Base-by-base conservation (phyloP, 2,329 filamentous ascomycete genomes). In the Exophiala sideris region DNA sequence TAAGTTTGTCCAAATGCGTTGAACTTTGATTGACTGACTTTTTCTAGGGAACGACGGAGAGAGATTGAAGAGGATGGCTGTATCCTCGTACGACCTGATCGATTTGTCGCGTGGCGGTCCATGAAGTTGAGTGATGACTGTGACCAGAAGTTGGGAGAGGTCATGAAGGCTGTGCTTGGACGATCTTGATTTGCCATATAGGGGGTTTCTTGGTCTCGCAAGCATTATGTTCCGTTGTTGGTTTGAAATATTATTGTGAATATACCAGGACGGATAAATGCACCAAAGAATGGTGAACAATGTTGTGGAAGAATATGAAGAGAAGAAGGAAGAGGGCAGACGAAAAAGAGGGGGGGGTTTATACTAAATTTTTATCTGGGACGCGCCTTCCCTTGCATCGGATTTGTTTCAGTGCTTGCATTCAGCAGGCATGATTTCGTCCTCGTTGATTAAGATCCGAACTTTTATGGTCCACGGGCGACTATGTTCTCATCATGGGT, bases 51-150 rank as follows among this genome's bases (percentile, higher is more conserved):
- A 9, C 67, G 69, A 44, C 67, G 72, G 50, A 71, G 80, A 12
- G 80, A 78, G 41, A 74, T 86, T 1, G 74, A 76, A 16, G 83
- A 85, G 57, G 75, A 78, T 54, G 82, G 83, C 1, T 79, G 75
- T 61, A 73, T 86, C 12, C 70, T 86, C 20, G 75, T 81, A 3
- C 68, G 83, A 9, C 83, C 83, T 1, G 83, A 86, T 69, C 68
- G 78, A 11, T 82, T 82, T 57, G 76, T 85, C 2, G 78, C 76
- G 2, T 84, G 81, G 81, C 69, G 79, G 48, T 70, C 58, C 10
- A 52, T 56, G 45, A 36, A 21, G 9, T 49, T 61, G 36, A 16
- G 21, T 12, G 50, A 51, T 14, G 50, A 59, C 36, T 53, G 54
- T 35, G 54, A 55, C 14, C 45, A 33, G 29, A 60, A 60, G 40